Evolutionary conservation across 305 asterid genomes (phyloP).

Genomic region (Fraxinus ornus): DNA sequence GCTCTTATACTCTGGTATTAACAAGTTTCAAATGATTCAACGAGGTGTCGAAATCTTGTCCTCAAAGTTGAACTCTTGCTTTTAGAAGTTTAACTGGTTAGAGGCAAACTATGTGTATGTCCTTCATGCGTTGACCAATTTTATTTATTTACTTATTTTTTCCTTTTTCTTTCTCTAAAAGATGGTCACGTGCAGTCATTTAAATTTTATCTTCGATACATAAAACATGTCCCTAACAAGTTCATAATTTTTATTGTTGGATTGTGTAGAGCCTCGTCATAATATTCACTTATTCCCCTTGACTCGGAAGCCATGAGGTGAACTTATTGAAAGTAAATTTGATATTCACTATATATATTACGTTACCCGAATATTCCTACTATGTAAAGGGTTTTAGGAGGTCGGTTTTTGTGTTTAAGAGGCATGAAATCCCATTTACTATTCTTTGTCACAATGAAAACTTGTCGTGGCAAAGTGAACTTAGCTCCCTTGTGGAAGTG

Average conservation of each 20-base stretch:
- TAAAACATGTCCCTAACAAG: neutral
- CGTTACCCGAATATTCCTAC: neutral
- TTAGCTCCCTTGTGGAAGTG: neutral
- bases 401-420: neutral
- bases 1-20: slow-evolving; percentile 2
- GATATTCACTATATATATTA: neutral
- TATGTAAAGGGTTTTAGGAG: neutral
- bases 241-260: too few relatives aligned
- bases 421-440: neutral
- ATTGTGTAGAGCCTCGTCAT: neutral
- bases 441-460: neutral
- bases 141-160: too few relatives aligned
- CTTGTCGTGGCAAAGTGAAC: neutral
- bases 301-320: neutral
- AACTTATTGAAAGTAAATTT: neutral
- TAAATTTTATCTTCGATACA: neutral
- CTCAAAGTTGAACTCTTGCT: neutral
- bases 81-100: neutral
- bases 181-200: too few relatives aligned
- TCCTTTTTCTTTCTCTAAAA: too few relatives aligned
- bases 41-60: neutral
- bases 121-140: too few relatives aligned
- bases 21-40: neutral
- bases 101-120: neutral
- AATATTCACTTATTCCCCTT: neutral